Conservation (phyloP, 2,329 filamentous ascomycete genomes). For the Trichoderma sp. region DNA sequence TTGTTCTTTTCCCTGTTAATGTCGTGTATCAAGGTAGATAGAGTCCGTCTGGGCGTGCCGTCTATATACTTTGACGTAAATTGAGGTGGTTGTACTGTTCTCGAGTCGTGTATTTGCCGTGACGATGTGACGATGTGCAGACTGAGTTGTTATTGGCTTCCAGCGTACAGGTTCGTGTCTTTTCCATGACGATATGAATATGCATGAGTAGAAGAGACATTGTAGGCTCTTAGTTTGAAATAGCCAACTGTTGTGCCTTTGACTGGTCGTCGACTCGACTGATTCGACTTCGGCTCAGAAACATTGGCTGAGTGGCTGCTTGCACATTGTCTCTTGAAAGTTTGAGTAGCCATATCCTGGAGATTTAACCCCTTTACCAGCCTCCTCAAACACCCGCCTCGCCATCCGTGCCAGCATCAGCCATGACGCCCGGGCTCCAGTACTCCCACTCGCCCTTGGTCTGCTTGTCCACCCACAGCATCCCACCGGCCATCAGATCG, state of each 20-base stretch:
- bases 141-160: not conserved
- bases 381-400: not conserved
- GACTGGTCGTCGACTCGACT: not conserved
- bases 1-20: not conserved
- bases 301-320: not conserved
- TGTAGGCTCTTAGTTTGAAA: too few relatives aligned
- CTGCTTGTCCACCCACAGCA: conserved; percentile 94
- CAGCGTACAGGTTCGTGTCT: not conserved
- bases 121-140: not conserved
- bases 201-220: too few relatives aligned
- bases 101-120: not conserved
- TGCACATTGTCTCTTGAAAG: not conserved
- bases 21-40: conserved; percentile 9
- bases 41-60: not conserved
- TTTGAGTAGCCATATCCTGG: not conserved
- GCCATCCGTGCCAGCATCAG: conserved; percentile 38
- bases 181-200: not conserved
- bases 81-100: not conserved
- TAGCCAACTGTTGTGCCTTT: not conserved
- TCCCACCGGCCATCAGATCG: conserved; percentile 81
- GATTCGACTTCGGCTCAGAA: not conserved
- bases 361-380: not conserved
- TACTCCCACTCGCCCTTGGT: conserved; percentile 81
- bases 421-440: conserved; percentile 82
- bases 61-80: conserved; percentile 1